Percentiles rank a stretch among this genome's conserved stretches.
phyloP scores from a whole-genome alignment of 352 stramenopile genomes.

The Blastocystis sp. region DNA sequence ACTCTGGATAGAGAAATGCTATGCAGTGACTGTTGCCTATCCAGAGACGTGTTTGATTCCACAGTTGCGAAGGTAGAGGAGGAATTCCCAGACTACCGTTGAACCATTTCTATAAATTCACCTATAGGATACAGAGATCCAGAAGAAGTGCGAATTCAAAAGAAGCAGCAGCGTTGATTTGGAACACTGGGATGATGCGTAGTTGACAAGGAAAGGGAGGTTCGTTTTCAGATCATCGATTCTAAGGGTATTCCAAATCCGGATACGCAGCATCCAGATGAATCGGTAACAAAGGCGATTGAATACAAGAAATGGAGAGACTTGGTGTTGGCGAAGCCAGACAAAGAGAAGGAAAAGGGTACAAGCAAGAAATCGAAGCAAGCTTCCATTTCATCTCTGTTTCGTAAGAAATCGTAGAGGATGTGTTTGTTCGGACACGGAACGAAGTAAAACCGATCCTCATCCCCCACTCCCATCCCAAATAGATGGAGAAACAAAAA shows the following conservation, averaged over 20 bases:
- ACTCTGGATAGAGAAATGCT: background rate
- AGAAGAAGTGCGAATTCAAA: background rate
- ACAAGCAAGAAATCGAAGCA: background rate
- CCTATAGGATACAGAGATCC: constrained; percentile 36
- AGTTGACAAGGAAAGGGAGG: constrained; percentile 7
- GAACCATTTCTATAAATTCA: background rate
- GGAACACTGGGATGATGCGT: background rate
- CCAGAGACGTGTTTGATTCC: background rate
- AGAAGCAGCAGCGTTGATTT: background rate
- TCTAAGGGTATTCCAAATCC: background rate
- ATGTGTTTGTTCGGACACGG: background rate
- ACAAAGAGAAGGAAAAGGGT: background rate
- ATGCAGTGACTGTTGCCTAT: constrained; percentile 6
- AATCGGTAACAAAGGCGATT: constrained; percentile 19
- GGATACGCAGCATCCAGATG: background rate
- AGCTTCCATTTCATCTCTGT: background rate
- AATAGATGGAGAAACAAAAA: background rate
- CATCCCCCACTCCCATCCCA: background rate
- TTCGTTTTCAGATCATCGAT: background rate
- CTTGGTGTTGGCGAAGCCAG: background rate
- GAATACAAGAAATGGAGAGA: constrained; percentile 35
- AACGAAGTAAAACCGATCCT: background rate
- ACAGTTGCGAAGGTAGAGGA: constrained; percentile 14
- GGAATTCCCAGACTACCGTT: constrained; percentile 56
- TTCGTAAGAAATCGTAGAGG: background rate